Conservation (phyloP, 2,329 filamentous ascomycete species). For the Botrytis deweyae region DNA sequence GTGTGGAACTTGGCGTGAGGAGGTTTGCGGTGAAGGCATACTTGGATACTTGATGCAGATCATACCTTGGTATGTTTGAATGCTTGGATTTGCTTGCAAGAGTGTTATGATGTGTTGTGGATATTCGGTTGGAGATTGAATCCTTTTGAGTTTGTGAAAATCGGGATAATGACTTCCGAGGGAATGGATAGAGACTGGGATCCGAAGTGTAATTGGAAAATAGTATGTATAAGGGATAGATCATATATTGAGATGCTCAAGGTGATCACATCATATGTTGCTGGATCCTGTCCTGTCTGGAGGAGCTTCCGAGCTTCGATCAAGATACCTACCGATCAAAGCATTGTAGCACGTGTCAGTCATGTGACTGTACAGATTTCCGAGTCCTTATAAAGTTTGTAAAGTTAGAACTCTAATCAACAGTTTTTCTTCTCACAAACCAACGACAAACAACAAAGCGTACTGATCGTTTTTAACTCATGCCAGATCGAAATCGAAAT, state of each 20-base stretch:
- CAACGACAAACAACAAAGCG: not conserved
- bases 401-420: not conserved
- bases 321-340: no score
- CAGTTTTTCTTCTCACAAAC: not conserved
- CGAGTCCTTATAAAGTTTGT: not conserved
- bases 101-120: not conserved
- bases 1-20: not conserved
- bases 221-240: not conserved
- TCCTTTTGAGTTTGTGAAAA: not conserved
- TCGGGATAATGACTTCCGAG: conserved; percentile 7
- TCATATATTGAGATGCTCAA: not conserved
- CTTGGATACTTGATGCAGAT: not conserved
- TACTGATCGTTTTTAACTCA: not conserved
- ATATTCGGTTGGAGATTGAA: not conserved
- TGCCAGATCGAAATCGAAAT: not conserved
- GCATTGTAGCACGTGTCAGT: not conserved
- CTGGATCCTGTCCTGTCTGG: not conserved
- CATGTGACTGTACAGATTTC: not conserved
- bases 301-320: not conserved
- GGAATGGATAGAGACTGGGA: not conserved
- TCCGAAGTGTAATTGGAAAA: not conserved
- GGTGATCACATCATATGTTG: not conserved
- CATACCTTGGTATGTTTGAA: not conserved
- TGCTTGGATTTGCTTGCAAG: not conserved
- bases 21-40: not conserved